Percentiles rank a stretch among this genome's conserved stretches.
phyloP scores from a whole-genome alignment of 139 green algal species.

The Micractinium sp. region DNA sequence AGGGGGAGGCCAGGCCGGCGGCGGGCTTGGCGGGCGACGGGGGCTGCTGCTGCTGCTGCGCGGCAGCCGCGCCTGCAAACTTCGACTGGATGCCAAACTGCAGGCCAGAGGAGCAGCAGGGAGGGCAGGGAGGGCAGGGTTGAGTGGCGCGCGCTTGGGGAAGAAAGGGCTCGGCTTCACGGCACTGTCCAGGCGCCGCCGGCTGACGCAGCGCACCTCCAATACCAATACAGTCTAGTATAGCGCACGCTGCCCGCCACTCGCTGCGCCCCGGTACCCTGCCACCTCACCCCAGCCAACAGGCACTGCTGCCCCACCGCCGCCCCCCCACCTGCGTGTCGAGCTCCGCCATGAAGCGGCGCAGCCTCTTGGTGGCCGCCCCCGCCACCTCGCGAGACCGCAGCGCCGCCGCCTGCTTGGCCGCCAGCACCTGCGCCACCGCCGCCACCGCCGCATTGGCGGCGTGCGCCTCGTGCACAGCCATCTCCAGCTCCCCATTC shows the following conservation, averaged over 20 bases:
- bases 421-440: slow-evolving; percentile 59
- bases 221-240: too few species aligned
- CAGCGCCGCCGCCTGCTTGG: slow-evolving; percentile 58
- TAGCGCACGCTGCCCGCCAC: too few species aligned
- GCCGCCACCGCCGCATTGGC: slow-evolving; percentile 63
- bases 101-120: not conserved
- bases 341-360: slow-evolving; percentile 54
- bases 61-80: not conserved
- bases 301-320: not conserved
- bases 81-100: slow-evolving; percentile 47
- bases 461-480: slow-evolving; percentile 33
- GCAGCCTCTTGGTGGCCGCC: slow-evolving; percentile 48
- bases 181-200: not conserved
- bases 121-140: not conserved
- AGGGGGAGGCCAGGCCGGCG: not conserved
- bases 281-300: not conserved
- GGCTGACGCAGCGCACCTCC: not conserved
- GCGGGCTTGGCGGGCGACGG: slow-evolving; percentile 24
- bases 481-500: slow-evolving; percentile 41
- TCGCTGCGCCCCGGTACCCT: not conserved
- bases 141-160: not conserved
- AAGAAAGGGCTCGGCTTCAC: not conserved
- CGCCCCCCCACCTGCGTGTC: slow-evolving; percentile 47
- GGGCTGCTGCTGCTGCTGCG: not conserved
- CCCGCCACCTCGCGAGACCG: slow-evolving; percentile 33